Evolutionary conservation across 1,284 basidiomycete species (phyloP), one percentile per base, ranked within the genome.

Genomic region (Cutaneotrichosporon mucoides): DNA sequence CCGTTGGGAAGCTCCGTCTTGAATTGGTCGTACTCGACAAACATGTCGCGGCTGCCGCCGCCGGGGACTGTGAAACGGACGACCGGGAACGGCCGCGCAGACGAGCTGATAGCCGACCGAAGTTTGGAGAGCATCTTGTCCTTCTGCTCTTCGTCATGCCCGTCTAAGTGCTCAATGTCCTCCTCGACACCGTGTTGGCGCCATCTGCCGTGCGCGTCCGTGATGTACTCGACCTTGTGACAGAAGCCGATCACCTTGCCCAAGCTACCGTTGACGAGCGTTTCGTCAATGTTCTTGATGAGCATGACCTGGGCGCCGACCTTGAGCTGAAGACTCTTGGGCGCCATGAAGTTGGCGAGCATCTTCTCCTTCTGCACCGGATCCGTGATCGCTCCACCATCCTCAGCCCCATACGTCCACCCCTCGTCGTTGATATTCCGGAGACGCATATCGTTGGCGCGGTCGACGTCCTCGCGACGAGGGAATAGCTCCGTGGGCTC

Each of bases 401-500:
- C 88, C 0, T 67, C 60, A 0, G 87, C 81, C 2, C 47, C 37
- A 70, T 81, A 90, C 2, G 73, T 73, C 57, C 80, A 78, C 55
- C 80, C 71, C 11, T 84, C 76, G 0, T 82, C 69, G 37, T 68
- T 68, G 42, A 79, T 68, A n/a, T 68, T 69, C 7, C 65, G 66
- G 65, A 96, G 83, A 15, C 91, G 86, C 4, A 72, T 71, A 13
- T 71, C 70, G 76, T 97, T 97, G 6, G 91, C 85, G 24, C 76
- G 75, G 45, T 92, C 89, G 15, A 80, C 94, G 62, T 97, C 89
- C 47, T 91, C 85, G 53, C 95, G 85, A 4, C 86, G 84, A 9
- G 95, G 92, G 76, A 87, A 92, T 84, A 94, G 79, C 73, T 92
- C 89, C 12, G 90, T 92, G 4, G 91, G 86, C 53, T 84, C 85